These are phyloP conservation scores for Sarocladium strictum DNA, from an alignment of 2,329 filamentous ascomycete genomes.

Conservation along the genomic window DNA sequence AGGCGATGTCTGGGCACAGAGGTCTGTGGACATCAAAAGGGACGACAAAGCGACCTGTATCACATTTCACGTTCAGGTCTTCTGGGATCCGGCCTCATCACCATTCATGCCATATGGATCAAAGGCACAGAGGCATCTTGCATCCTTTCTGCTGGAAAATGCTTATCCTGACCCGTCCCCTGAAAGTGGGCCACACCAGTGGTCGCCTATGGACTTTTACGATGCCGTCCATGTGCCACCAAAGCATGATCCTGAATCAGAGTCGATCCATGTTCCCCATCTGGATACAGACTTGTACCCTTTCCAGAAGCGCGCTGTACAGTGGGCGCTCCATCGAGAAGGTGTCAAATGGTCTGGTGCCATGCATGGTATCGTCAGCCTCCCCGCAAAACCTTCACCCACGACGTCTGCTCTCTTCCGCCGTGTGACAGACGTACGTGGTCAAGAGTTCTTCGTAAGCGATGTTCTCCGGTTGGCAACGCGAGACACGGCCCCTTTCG, in stretches of 20 bases:
- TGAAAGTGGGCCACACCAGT: constrained; percentile 11
- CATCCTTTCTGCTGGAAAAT: not conserved
- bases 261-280: constrained; percentile 34
- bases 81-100: constrained; percentile 36
- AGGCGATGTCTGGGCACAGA: constrained; percentile 29
- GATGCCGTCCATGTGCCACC: constrained; percentile 59
- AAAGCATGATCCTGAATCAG: constrained; percentile 30
- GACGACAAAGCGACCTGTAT: constrained; percentile 21
- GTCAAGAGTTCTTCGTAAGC: constrained; percentile 48
- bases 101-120: constrained; percentile 14
- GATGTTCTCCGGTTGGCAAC: constrained; percentile 56
- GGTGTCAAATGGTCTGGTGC: constrained; percentile 42
- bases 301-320: constrained; percentile 64
- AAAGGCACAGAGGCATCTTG: not conserved
- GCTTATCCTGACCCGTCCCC: not conserved
- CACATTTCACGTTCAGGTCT: constrained; percentile 27
- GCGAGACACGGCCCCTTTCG: constrained; percentile 39
- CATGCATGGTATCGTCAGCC: not conserved
- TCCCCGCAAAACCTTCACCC: not conserved
- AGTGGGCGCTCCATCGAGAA: constrained; percentile 66
- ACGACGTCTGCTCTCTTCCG: constrained; percentile 13
- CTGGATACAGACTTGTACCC: constrained; percentile 55
- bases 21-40: constrained; percentile 25
- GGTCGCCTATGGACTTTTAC: constrained; percentile 58
- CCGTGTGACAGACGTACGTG: constrained; percentile 25